Evolutionary conservation across 768 basidiomycete species (phyloP), one percentile per base, ranked within the genome.

Genomic region (Astraeus odoratus): DNA sequence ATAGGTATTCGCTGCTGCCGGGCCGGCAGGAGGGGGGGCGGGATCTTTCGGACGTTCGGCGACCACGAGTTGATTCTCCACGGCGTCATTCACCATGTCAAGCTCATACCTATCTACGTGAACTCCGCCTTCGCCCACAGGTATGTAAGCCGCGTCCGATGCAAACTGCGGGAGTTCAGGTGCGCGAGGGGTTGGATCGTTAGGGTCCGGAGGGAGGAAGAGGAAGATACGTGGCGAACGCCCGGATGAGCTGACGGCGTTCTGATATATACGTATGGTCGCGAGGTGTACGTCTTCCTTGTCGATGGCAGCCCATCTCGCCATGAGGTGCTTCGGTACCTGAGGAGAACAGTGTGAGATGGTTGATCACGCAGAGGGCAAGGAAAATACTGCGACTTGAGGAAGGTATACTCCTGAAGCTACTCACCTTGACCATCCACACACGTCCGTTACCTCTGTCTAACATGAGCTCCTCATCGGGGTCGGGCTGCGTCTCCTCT

Each of bases 251-350:
- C 63, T 64, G 29, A 69, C 63, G 15, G 69, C 63, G 34, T 70
- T 63, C 39, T 71, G 71, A 65, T 91, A 95, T 10, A 96, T 81
- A 1, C 92, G 80, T 43, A 97, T 76, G 7, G 83, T 86, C 6
- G 90, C 94, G 1, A 96, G 76, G 50, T 90, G 83, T 3, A 86
- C 67, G 50, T 84, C 86, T 46, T 88, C 86, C 4, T 74, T 74
- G 50, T 81, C 71, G 33, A 90, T 75, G 24, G 78, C 67, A n/a
- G 80, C 68, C 93, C 93, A 97, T 26, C 83, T 75, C 52, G 90
- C 83, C 72, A 93, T 78, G 43, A 96, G 69, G 60, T 85, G 86
- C 58, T 84, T 84, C 0, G 92, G 93, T 35, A 95, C 80, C 88
- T 91, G 66, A 29, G 35, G 35, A 52, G 42, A 45, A n/a, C 37